A percentile compares a stretch with the other conserved stretches of the same genome.
These are phyloP conservation scores for Rostrohypoxylon terebratum DNA, from an alignment of 495 filamentous ascomycete genomes.

Conservation along the genomic window DNA sequence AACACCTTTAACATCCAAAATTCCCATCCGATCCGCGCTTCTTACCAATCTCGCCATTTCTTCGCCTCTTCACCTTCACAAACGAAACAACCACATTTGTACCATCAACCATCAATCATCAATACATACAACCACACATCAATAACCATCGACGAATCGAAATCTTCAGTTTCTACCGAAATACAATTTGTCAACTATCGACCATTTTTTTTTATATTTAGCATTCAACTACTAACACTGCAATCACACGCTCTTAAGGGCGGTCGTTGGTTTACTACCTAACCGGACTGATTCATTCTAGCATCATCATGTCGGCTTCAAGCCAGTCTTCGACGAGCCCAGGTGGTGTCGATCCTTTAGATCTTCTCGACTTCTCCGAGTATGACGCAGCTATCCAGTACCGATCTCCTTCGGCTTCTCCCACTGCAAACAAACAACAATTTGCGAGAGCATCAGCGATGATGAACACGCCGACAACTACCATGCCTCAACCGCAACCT, in stretches of 20 bases:
- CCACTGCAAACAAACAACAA: slow-evolving; percentile 52
- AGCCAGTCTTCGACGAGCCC: slow-evolving; percentile 53
- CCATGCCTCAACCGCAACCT: slow-evolving; percentile 60
- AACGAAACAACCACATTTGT: slow-evolving; percentile 20
- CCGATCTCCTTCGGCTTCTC: slow-evolving; percentile 62
- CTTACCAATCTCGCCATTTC: slow-evolving; percentile 36
- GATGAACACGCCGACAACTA: slow-evolving; percentile 52
- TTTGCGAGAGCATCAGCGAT: slow-evolving; percentile 54
- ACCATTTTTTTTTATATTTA: background rate
- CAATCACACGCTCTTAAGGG: background rate
- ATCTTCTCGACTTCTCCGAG: slow-evolving; percentile 60
- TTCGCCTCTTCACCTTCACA: slow-evolving; percentile 22
- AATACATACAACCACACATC: background rate
- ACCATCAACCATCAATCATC: background rate
- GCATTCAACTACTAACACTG: background rate
- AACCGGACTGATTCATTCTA: slow-evolving; percentile 1
- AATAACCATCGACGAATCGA: slow-evolving; percentile 14
- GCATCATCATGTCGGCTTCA: slow-evolving; percentile 33
- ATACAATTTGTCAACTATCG: background rate
- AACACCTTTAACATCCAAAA: slow-evolving; percentile 52
- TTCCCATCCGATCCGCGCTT: slow-evolving; percentile 45
- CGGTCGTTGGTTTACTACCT: background rate
- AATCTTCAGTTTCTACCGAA: background rate
- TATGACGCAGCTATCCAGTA: slow-evolving; percentile 56
- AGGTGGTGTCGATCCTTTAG: slow-evolving; percentile 36